A percentile compares a stretch with the other conserved stretches of the same genome.
Evolutionary conservation across 139 green algal species (phyloP).

Genomic region (Dunaliella sp.): DNA sequence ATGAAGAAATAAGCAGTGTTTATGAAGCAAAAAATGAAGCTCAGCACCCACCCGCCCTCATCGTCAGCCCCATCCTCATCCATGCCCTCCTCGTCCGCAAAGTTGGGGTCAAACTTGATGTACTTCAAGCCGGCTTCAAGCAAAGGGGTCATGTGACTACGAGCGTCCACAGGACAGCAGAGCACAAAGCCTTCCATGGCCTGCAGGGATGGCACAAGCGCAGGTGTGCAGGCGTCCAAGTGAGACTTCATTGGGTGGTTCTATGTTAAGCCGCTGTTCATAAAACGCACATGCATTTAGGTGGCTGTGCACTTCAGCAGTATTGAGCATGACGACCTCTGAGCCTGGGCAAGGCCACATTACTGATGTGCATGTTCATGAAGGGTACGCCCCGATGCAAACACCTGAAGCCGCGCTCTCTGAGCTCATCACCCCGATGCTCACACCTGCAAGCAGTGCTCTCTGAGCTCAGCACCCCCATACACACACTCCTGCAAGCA

Average conservation of each 20-base stretch:
- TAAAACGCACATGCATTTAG: no score
- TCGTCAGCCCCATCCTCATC: constrained; percentile 23
- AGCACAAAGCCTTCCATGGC: constrained; percentile 84
- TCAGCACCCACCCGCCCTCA: neutral
- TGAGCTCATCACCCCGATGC: neutral
- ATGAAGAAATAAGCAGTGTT: no score
- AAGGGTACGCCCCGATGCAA: no score
- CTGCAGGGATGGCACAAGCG: no score
- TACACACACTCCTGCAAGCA: constrained; percentile 65
- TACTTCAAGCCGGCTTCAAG: constrained; percentile 47
- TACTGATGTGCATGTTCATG: no score
- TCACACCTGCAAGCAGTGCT: constrained; percentile 77
- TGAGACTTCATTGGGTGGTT: neutral
- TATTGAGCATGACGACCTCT: no score
- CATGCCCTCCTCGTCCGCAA: constrained; percentile 61
- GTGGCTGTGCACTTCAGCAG: no score
- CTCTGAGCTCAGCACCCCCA: constrained; percentile 81
- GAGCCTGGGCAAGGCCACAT: no score
- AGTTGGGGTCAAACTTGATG: constrained; percentile 93
- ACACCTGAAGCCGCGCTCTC: no score
- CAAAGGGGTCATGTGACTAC: constrained; percentile 39
- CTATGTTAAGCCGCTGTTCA: neutral
- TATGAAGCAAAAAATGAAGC: no score
- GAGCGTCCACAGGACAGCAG: constrained; percentile 58
- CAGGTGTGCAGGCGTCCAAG: neutral